These are phyloP conservation scores for Allomyces macrogynus DNA, from an alignment of 192 early-diverging fungal genomes.

Conservation along the genomic window DNA sequence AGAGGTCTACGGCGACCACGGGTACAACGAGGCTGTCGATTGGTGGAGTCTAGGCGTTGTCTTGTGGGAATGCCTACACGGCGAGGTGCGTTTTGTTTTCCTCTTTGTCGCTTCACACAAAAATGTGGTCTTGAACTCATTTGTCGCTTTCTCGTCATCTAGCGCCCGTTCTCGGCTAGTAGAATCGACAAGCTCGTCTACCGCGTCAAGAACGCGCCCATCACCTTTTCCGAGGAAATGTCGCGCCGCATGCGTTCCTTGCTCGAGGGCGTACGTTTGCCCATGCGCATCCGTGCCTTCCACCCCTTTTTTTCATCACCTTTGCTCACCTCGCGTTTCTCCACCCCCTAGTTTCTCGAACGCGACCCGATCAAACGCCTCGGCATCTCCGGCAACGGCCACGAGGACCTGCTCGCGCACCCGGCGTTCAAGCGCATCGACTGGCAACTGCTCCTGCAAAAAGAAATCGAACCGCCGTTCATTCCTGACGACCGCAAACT, in stretches of 20 bases:
- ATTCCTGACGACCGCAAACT: slow-evolving; percentile 57
- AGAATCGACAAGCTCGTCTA: slow-evolving; percentile 48
- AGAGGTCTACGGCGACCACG: neutral
- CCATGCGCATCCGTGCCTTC: too few relatives aligned
- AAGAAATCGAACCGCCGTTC: slow-evolving; percentile 56
- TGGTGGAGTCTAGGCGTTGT: slow-evolving; percentile 76
- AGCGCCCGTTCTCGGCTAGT: slow-evolving; percentile 57
- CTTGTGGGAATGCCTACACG: slow-evolving; percentile 50
- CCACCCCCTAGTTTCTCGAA: slow-evolving; percentile 40
- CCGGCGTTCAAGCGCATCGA: slow-evolving; percentile 59
- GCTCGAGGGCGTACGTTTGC: slow-evolving; percentile 25
- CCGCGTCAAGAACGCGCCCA: slow-evolving; percentile 45
- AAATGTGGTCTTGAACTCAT: neutral
- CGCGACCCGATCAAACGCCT: slow-evolving; percentile 56
- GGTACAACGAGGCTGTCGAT: slow-evolving; percentile 26
- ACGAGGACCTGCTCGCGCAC: slow-evolving; percentile 44
- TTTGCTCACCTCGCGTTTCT: too few relatives aligned
- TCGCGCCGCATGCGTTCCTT: slow-evolving; percentile 24
- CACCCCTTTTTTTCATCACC: too few relatives aligned
- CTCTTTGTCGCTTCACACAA: too few relatives aligned
- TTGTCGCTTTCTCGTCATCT: slow-evolving; percentile 2
- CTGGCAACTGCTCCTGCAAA: slow-evolving; percentile 54
- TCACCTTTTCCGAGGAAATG: slow-evolving; percentile 42
- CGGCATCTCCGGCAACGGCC: slow-evolving; percentile 54
- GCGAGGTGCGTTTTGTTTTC: slow-evolving; percentile 28